phyloP scores from a whole-genome alignment of 257 asterid genomes.

The Solanum corneliomulleri region DNA sequence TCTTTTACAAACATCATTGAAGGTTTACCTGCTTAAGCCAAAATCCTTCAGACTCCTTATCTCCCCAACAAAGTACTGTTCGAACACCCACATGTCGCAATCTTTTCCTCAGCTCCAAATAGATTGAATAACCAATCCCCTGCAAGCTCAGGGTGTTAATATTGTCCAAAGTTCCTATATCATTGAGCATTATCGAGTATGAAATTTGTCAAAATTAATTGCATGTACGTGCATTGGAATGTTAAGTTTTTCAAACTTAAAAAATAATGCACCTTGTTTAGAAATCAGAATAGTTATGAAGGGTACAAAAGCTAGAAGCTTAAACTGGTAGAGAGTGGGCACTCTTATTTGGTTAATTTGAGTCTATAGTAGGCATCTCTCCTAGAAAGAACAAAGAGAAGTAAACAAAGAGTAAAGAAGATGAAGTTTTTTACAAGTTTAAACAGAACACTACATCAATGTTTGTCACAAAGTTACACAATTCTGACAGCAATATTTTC shows the following conservation, averaged over 20 bases:
- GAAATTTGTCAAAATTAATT: background rate
- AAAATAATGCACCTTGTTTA: background rate
- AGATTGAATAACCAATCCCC: conserved; percentile 71
- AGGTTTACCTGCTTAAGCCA: conserved; percentile 72
- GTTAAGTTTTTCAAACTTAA: background rate
- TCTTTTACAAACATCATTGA: background rate
- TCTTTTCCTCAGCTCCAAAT: conserved; percentile 57
- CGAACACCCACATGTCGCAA: conserved; percentile 63
- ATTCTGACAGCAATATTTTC: background rate
- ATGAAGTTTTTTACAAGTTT: background rate
- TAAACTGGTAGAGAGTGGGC: background rate
- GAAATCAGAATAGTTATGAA: background rate
- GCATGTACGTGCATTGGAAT: background rate
- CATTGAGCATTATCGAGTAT: background rate
- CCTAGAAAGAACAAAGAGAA: background rate
- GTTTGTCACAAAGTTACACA: background rate
- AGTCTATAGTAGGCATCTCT: background rate
- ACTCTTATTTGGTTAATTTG: background rate
- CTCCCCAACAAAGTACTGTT: conserved; percentile 82
- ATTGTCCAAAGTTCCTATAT: background rate
- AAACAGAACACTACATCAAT: background rate
- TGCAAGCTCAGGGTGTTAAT: conserved; percentile 15
- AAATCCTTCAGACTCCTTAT: conserved; percentile 82
- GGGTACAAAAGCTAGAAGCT: background rate
- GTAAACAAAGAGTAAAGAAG: background rate